Evolutionary conservation across 2,329 filamentous ascomycete species (phyloP), one percentile per base, ranked within the genome.

Genomic region (Colletotrichum sp.): DNA sequence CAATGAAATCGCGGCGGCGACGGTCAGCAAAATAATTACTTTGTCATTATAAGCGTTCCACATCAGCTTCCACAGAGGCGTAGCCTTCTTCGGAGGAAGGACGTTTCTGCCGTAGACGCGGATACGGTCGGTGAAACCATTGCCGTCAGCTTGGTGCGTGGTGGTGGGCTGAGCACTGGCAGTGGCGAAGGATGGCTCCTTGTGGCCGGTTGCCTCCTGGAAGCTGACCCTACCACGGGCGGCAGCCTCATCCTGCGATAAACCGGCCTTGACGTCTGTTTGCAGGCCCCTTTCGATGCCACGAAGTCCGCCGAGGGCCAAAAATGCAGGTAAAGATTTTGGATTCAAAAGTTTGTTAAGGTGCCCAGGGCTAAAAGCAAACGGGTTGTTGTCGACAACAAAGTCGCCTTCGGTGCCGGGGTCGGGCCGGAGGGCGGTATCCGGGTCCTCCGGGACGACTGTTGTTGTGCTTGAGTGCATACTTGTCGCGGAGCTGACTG

Each of bases 331-430:
- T 73, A 94, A 84, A 76, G 89, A 95, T 83, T 95, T 95, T 0
- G 93, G 93, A 75, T 95, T 95, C 70, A 94, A 86, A 27, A 95
- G 84, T 82, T 95, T 95, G 76, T 91, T 91, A 78, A 96, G 83
- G 73, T 95, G 93, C 7, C 93, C 93, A 2, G 92, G 93, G 1
- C 91, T 90, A 78, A 93, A 95, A 6, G 92, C 93, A 76, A 95
- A 95, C 58, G 89, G 91, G 80, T 94, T 95, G 80, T 94, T 95
- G 76, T 93, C 86, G 63, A 92, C 87, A 12, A 93, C 89, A 77
- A 95, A 95, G 77, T 94, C 93, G 8, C 83, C 86, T 82, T 95
- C 93, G 1, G 90, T 92, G 6, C 93, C 93, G 6, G 92, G 92
- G 81, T 95, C 93, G 1, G 93, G 92, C 59, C 85, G 87, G 11